Conservation (phyloP, 345 rosid genomes). For the Reutealis trisperma region DNA sequence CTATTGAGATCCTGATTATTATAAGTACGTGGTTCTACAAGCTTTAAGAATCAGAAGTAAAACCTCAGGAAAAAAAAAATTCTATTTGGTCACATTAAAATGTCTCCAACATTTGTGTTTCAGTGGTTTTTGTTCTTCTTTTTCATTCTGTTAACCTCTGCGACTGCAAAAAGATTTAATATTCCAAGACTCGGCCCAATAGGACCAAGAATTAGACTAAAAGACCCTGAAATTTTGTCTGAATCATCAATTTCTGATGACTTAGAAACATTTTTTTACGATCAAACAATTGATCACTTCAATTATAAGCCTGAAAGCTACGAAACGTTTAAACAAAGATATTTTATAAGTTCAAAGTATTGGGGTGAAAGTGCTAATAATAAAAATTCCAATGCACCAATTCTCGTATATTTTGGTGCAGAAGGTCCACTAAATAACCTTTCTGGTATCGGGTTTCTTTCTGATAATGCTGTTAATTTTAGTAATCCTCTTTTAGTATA, state of each 20-base stretch:
- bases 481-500: slow-evolving; percentile 34
- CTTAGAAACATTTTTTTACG: slow-evolving; percentile 34
- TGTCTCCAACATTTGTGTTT: not conserved
- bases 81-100: not conserved
- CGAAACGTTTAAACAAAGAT: slow-evolving; percentile 37
- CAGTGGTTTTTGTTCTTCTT: not conserved
- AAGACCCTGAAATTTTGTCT: not conserved
- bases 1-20: not conserved
- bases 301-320: slow-evolving; percentile 46
- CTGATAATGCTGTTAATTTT: slow-evolving; percentile 37
- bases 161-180: not conserved
- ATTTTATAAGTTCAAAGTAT: slow-evolving; percentile 34
- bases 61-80: too few relatives aligned
- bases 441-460: slow-evolving; percentile 20
- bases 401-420: slow-evolving; percentile 40
- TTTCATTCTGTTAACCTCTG: not conserved
- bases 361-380: slow-evolving; percentile 42
- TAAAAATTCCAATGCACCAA: too few relatives aligned
- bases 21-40: not conserved
- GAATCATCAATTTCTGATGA: slow-evolving; percentile 15
- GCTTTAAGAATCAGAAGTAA: not conserved
- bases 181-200: slow-evolving; percentile 42
- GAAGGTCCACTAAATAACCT: slow-evolving; percentile 28
- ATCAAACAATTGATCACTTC: slow-evolving; percentile 55
- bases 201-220: slow-evolving; percentile 8